These are phyloP conservation scores for Citeromyces nyonsensis DNA, from an alignment of 805 yeast genomes.

Conservation along the genomic window DNA sequence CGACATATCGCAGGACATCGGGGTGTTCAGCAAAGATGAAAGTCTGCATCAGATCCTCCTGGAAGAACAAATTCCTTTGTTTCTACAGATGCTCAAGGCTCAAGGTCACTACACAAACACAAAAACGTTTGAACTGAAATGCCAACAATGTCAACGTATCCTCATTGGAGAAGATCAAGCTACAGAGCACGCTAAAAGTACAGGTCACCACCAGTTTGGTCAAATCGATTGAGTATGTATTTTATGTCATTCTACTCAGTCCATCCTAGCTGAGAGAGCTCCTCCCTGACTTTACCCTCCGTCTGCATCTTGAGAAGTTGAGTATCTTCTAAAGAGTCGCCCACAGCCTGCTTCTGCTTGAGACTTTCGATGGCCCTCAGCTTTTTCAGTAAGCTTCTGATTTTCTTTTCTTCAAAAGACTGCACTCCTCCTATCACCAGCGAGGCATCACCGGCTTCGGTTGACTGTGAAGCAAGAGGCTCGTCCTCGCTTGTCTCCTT, in stretches of 20 bases:
- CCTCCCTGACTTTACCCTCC: constrained; percentile 67
- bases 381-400: constrained; percentile 81
- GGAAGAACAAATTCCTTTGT: constrained; percentile 15
- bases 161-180: constrained; percentile 54
- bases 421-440: constrained; percentile 44
- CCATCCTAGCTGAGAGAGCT: constrained; percentile 64
- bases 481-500: constrained; percentile 14
- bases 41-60: constrained; percentile 17
- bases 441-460: constrained; percentile 11
- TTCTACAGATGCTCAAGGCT: constrained; percentile 28
- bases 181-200: constrained; percentile 41
- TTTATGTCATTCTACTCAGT: constrained; percentile 5
- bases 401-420: constrained; percentile 81
- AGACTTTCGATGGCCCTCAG: constrained; percentile 89
- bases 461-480: constrained; percentile 3
- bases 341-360: constrained; percentile 70
- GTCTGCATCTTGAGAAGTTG: constrained; percentile 82
- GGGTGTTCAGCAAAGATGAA: constrained; percentile 23
- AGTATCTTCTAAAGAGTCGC: constrained; percentile 83
- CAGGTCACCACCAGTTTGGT: constrained; percentile 50
- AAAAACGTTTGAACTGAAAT: constrained; percentile 35
- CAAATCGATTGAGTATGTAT: constrained; percentile 18
- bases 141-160: constrained; percentile 34
- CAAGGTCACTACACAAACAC: constrained; percentile 54
- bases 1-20: constrained; percentile 16